Percentiles rank a stretch among this genome's conserved stretches.
Evolutionary conservation across 306 rosid species (phyloP).

Genomic region (Sphenostylis stenocarpa): DNA sequence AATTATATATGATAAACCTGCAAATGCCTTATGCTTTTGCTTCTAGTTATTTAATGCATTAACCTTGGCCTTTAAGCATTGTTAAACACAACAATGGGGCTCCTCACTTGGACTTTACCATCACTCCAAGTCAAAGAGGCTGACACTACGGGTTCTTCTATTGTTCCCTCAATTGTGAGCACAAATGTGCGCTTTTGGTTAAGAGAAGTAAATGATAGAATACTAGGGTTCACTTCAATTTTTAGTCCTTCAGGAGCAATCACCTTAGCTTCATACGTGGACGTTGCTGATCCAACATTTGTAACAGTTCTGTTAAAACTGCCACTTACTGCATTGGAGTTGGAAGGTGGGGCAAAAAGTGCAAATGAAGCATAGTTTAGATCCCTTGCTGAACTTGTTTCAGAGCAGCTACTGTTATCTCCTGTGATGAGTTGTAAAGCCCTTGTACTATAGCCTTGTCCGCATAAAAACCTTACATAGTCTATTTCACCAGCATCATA

Average conservation of each 20-base stretch:
- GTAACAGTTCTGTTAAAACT: constrained; percentile 47
- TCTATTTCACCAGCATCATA: constrained; percentile 40
- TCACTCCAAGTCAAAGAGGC: constrained; percentile 32
- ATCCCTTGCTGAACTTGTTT: constrained; percentile 20
- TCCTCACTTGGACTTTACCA: constrained; percentile 29
- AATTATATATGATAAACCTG: not conserved
- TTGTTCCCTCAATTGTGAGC: constrained; percentile 25
- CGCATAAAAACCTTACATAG: constrained; percentile 41
- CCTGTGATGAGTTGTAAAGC: constrained; percentile 33
- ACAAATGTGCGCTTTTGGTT: constrained; percentile 38
- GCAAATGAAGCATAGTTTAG: constrained; percentile 54
- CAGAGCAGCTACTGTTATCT: constrained; percentile 35
- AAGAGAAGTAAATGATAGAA: constrained; percentile 35
- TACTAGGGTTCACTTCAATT: constrained; percentile 37
- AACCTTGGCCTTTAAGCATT: not conserved
- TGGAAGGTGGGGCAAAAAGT: constrained; percentile 6
- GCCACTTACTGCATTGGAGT: not conserved
- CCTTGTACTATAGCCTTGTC: constrained; percentile 43
- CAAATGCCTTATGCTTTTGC: not conserved
- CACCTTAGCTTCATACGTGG: constrained; percentile 39
- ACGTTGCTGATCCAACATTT: constrained; percentile 44
- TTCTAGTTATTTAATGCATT: not conserved
- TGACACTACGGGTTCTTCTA: not conserved
- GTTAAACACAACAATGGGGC: constrained; percentile 26
- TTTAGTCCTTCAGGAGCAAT: constrained; percentile 29